phyloP scores from a whole-genome alignment of 768 basidiomycete species.

The Pulveroboletus sp. region DNA sequence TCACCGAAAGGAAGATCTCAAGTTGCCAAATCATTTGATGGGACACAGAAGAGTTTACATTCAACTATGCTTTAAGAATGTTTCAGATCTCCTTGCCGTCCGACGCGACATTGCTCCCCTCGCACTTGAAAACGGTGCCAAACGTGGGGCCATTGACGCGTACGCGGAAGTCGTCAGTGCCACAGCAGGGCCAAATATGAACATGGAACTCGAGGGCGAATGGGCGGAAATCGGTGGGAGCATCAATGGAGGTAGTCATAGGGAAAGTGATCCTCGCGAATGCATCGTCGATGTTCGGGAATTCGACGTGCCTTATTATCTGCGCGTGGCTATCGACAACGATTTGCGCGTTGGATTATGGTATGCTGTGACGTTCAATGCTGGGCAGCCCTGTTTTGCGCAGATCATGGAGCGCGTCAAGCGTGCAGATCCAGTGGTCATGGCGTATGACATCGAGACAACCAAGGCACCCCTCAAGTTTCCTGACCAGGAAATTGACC shows the following conservation, averaged over 20 bases:
- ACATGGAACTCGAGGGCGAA: slow-evolving; percentile 65
- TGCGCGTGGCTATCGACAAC: slow-evolving; percentile 99
- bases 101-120: slow-evolving; percentile 86
- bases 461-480: slow-evolving; percentile 99
- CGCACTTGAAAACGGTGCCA: slow-evolving; percentile 84
- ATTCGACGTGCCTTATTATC: slow-evolving; percentile 95
- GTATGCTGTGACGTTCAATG: slow-evolving; percentile 84
- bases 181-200: slow-evolving; percentile 60
- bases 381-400: slow-evolving; percentile 70
- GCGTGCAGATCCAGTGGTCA: slow-evolving; percentile 97
- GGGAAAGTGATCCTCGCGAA: slow-evolving; percentile 81
- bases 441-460: slow-evolving; percentile 99
- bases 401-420: slow-evolving; percentile 83
- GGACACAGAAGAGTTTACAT: slow-evolving; percentile 89
- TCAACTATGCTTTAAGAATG: slow-evolving; percentile 86
- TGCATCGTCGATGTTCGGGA: slow-evolving; percentile 93
- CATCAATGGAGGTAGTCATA: slow-evolving; percentile 35
- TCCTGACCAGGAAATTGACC: slow-evolving; percentile 91
- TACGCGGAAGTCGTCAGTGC: slow-evolving; percentile 94
- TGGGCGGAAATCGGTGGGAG: slow-evolving; percentile 46
- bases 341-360: slow-evolving; percentile 97
- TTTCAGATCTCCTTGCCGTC: slow-evolving; percentile 85
- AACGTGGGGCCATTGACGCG: slow-evolving; percentile 92
- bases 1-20: slow-evolving; percentile 88
- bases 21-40: slow-evolving; percentile 93